Base-by-base conservation (phyloP, 2,329 filamentous ascomycete species). In the Dactylellina leptospora region DNA sequence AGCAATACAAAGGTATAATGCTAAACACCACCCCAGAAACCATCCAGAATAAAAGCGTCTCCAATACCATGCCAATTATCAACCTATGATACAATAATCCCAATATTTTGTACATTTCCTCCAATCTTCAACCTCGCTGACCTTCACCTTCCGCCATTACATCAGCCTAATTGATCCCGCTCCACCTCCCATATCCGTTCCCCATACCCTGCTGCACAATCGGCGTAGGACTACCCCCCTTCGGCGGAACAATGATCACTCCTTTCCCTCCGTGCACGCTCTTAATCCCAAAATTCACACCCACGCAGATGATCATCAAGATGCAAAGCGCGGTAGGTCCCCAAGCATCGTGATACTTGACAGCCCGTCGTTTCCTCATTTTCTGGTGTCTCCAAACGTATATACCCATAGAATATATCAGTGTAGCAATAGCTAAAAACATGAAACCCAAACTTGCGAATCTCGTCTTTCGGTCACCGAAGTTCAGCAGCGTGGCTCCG, bases 371-470 rank as follows among this genome's bases (percentile, higher is more conserved):
- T 76, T 89, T 88, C 75, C 91, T 86, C 78, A 97, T 97, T 73
- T 91, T 91, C 74, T 86, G 84, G 75, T 95, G 93, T 62, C 95
- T 87, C 86, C 95, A 96, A 20, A 96, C 82, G 79, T 97, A 99
- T 58, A 96, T 86, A 50, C 84, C 85, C 40, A 96, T 87, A 20
- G 88, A 90, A 80, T 99, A 99, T 62, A 90, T 80, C n/a, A 99
- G 84, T 27, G 90, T 87, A 4, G 89, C 73, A 40, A 92, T 85
- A 1, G 93, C 93, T 2, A 97, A 84, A 16, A 92, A 80, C 0
- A 92, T 97, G 80, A 97, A 99, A 0, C 87, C 84, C 18, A 87
- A 80, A 45, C 76, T 78, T 5, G 80, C 84, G 18, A 85, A 83
- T 74, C 85, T 84, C 9, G 80, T 80, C 4, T 48, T 47, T 77